A percentile compares a stretch with the other conserved stretches of the same genome.
These are phyloP conservation scores for Vitis riparia DNA, from an alignment of 164 flowering plant species.

Conservation along the genomic window DNA sequence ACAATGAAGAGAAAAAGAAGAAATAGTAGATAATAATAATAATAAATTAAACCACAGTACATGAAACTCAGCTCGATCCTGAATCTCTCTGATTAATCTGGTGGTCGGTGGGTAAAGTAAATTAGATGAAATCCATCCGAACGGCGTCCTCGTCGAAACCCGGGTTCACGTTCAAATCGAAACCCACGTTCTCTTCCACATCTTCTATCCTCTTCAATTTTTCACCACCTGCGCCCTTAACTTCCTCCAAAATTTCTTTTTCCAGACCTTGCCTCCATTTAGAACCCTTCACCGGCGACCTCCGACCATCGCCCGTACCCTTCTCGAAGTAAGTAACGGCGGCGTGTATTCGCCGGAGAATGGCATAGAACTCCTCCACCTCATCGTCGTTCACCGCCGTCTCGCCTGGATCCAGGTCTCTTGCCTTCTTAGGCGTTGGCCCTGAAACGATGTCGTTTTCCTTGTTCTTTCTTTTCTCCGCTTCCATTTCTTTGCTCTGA, in stretches of 20 bases:
- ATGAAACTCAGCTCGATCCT: too few relatives aligned
- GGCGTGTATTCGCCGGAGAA: constrained; percentile 37
- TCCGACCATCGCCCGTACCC: constrained; percentile 9
- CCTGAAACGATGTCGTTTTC: neutral
- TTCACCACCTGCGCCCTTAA: neutral
- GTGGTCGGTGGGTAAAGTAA: too few relatives aligned
- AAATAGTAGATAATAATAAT: too few relatives aligned
- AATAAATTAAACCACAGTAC: too few relatives aligned
- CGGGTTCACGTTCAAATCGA: constrained; percentile 36
- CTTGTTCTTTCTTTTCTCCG: neutral
- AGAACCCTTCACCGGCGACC: constrained; percentile 4
- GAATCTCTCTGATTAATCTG: too few relatives aligned
- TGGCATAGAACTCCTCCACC: constrained; percentile 59
- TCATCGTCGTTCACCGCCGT: constrained; percentile 27
- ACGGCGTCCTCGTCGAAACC: constrained; percentile 3
- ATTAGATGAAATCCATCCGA: neutral
- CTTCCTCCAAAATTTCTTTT: constrained; percentile 20
- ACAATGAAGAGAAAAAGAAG: too few relatives aligned
- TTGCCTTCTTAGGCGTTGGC: neutral
- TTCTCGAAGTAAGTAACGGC: constrained; percentile 35
- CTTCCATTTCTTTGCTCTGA: neutral
- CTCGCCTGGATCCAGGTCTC: neutral
- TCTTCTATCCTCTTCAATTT: neutral
- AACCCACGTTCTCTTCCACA: constrained; percentile 10
- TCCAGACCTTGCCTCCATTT: constrained; percentile 25